phyloP scores from a whole-genome alignment of 192 early-diverging fungal genomes.

The Linnemannia schmuckeri region DNA sequence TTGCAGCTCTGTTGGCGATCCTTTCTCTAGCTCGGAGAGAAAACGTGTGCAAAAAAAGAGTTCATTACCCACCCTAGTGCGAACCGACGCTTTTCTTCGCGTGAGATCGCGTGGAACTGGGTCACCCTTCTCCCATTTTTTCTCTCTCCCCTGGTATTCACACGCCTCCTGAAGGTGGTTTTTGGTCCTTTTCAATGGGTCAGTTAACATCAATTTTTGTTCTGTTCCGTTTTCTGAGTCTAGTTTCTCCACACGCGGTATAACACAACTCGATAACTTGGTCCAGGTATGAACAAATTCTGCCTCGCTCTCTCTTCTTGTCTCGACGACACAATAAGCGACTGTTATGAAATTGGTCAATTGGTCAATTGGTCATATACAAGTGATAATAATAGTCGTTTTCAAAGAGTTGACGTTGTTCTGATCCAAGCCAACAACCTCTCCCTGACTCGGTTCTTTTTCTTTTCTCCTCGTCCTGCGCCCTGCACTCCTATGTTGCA shows the following conservation, averaged over 20 bases:
- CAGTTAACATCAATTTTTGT: not conserved
- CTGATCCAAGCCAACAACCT: not conserved
- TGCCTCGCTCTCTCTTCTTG: not conserved
- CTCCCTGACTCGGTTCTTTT: slow-evolving; percentile 8
- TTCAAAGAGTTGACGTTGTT: not conserved
- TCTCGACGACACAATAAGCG: not conserved
- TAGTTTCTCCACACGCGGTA: slow-evolving; percentile 72
- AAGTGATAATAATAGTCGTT: not conserved
- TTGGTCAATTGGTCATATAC: not conserved
- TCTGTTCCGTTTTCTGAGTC: slow-evolving; percentile 21
- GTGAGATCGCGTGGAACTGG: not conserved
- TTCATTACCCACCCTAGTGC: not conserved
- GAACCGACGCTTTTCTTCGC: not conserved
- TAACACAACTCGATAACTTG: slow-evolving; percentile 73
- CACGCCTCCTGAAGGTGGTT: not conserved
- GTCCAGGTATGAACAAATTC: slow-evolving; percentile 58
- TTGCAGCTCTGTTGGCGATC: not conserved
- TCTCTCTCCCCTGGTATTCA: slow-evolving; percentile 8
- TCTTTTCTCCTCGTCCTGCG: not conserved
- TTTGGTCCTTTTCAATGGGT: slow-evolving; percentile 1
- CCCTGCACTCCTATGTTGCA: slow-evolving; percentile 6
- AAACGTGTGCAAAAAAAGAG: not conserved
- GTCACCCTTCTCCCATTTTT: not conserved
- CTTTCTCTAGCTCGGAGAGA: not conserved
- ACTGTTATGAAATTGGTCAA: not conserved